phyloP scores from a whole-genome alignment of 2,329 filamentous ascomycete genomes.

The Aspergillus glaucus region DNA sequence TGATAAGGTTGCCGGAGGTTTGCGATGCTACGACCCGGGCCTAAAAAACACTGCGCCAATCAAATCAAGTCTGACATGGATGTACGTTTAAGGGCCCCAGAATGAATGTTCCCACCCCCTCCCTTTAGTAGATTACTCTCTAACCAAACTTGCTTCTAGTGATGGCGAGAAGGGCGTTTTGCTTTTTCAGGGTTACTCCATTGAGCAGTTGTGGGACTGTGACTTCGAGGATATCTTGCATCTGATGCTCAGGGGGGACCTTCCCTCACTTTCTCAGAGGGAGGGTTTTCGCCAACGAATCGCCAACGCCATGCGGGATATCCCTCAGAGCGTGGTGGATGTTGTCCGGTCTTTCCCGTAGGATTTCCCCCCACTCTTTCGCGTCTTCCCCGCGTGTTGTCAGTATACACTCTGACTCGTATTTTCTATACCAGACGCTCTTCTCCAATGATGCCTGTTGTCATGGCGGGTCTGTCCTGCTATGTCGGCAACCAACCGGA shows the following conservation, averaged over 20 bases:
- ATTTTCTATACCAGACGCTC: background rate
- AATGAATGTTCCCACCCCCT: no score
- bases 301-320: no score
- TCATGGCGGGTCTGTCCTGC: slow-evolving; percentile 5
- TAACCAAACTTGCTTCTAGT: background rate
- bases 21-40: background rate
- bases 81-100: background rate
- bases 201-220: slow-evolving; percentile 47
- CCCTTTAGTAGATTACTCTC: no score
- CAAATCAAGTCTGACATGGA: background rate
- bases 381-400: no score
- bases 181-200: slow-evolving; percentile 49
- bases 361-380: no score
- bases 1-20: no score
- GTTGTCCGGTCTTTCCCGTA: no score
- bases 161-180: background rate
- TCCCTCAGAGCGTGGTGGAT: no score
- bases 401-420: no score
- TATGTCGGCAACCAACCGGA: slow-evolving; percentile 40
- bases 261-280: slow-evolving; percentile 31
- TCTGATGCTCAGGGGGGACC: slow-evolving; percentile 48
- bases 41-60: background rate
- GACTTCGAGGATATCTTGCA: slow-evolving; percentile 47
- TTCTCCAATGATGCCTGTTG: slow-evolving; percentile 21
- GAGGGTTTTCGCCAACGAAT: no score